These are phyloP conservation scores for Stephanodiscus minutulus DNA, from an alignment of 108 stramenopile genomes.

Conservation along the genomic window DNA sequence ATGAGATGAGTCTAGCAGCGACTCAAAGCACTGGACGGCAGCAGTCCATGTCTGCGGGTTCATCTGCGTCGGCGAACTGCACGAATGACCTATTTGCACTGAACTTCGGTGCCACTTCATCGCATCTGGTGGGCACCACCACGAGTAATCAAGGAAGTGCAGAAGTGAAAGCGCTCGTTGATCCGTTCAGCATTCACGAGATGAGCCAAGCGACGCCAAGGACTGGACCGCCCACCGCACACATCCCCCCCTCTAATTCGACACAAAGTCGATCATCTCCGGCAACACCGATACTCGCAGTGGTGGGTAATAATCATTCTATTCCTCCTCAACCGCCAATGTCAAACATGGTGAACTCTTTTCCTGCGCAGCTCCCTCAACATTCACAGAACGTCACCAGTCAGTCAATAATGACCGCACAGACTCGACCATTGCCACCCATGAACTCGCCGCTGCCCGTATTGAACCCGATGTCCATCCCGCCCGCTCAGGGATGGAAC, in stretches of 20 bases:
- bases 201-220: neutral
- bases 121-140: neutral
- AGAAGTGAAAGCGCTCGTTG: neutral
- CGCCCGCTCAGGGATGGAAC: neutral
- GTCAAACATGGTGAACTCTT: neutral
- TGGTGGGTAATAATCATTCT: neutral
- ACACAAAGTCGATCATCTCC: neutral
- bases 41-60: neutral
- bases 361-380: neutral
- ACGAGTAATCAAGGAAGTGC: neutral
- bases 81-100: slow-evolving; percentile 23
- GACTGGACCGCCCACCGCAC: neutral
- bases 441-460: neutral
- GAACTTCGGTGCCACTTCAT: slow-evolving; percentile 14
- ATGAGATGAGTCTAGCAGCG: neutral
- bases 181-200: slow-evolving; percentile 2
- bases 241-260: neutral
- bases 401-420: neutral
- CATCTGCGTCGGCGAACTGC: slow-evolving; percentile 5
- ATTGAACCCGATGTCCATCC: neutral
- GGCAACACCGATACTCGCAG: neutral
- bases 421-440: neutral
- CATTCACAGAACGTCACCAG: neutral
- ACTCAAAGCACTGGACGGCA: neutral
- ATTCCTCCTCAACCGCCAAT: slow-evolving; percentile 9